Evolutionary conservation across 169 alveolate species (phyloP).

Genomic region (Plasmodium coatneyi): DNA sequence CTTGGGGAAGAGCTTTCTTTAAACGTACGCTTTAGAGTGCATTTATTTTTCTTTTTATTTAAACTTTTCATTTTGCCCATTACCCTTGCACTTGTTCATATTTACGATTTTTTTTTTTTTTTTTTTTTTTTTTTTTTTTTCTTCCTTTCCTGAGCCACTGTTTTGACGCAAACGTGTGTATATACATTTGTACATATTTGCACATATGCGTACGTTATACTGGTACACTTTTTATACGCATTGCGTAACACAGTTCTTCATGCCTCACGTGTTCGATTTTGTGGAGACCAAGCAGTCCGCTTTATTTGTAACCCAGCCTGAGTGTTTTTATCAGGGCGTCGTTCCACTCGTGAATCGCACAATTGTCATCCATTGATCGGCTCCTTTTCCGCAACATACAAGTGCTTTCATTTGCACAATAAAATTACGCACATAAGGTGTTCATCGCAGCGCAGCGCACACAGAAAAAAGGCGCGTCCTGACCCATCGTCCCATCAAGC

Average conservation of each 20-base stretch:
- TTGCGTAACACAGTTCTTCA: neutral
- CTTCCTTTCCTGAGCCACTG: neutral
- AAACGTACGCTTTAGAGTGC: neutral
- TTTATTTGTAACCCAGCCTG: neutral
- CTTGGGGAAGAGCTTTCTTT: neutral
- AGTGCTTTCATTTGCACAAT: neutral
- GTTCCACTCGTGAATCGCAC: neutral
- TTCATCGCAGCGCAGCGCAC: neutral
- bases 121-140: no score
- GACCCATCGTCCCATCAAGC: neutral
- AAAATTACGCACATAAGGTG: neutral
- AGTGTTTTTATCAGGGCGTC: neutral
- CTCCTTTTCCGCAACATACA: neutral
- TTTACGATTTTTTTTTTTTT: neutral
- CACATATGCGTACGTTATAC: neutral
- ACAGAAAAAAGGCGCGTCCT: neutral
- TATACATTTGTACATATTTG: neutral
- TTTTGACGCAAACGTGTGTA: neutral
- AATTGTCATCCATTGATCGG: neutral
- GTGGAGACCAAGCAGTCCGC: neutral
- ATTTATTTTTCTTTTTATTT: neutral
- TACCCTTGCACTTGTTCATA: neutral
- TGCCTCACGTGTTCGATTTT: neutral
- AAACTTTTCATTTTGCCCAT: neutral
- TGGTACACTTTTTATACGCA: neutral